Evolutionary conservation across 139 green algal species (phyloP).

Genomic region (Pleodorina starrii): DNA sequence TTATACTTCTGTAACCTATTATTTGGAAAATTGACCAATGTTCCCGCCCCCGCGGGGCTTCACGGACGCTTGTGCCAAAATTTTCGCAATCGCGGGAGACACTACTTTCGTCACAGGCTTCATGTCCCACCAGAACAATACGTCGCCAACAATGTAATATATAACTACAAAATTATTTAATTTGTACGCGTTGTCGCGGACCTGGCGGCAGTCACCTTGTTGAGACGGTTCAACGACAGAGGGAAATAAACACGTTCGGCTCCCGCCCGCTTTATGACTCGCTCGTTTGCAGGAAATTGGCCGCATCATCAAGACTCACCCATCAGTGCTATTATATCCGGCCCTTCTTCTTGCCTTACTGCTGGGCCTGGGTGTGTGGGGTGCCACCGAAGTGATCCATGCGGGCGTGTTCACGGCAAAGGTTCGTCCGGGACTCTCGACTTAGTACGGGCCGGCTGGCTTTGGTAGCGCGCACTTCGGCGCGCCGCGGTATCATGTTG

Average conservation of each 20-base stretch:
- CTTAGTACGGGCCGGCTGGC: not conserved
- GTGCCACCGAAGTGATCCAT: not conserved
- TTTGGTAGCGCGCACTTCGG: not conserved
- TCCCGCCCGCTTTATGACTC: not conserved
- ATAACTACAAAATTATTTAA: not conserved
- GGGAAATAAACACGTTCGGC: not conserved
- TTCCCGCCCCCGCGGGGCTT: not conserved
- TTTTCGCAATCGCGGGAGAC: not conserved
- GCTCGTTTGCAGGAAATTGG: not conserved
- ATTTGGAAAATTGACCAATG: too few species aligned
- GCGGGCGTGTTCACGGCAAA: not conserved
- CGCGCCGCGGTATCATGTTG: not conserved
- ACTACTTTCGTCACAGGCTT: not conserved
- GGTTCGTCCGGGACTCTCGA: too few species aligned
- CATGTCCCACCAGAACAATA: not conserved
- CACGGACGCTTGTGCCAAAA: not conserved
- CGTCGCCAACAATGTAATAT: not conserved
- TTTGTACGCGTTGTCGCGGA: not conserved
- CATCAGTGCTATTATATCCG: not conserved
- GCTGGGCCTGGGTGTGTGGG: conserved; percentile 1
- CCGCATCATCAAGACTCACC: not conserved
- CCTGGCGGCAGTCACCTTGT: not conserved
- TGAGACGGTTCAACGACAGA: not conserved
- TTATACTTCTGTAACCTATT: not conserved
- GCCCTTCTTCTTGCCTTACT: not conserved